A percentile compares a stretch with the other conserved stretches of the same genome.
Evolutionary conservation across 305 asterid species (phyloP).

Genomic region (Salvia sclarea): DNA sequence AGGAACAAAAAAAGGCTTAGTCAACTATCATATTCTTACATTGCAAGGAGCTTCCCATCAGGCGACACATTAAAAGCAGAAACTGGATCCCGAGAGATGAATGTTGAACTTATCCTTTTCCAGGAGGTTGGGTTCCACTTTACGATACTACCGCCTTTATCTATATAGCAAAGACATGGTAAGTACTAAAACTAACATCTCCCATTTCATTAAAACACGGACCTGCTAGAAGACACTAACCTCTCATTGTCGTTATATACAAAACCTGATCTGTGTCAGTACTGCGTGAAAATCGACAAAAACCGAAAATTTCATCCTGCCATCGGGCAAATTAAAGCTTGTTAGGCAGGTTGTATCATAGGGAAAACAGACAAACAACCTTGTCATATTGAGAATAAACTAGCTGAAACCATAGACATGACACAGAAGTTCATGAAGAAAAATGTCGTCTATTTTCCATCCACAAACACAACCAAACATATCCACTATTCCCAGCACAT

Average conservation of each 20-base stretch:
- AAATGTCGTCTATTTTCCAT: not conserved
- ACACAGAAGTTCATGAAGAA: not conserved
- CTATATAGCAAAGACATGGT: constrained; percentile 37
- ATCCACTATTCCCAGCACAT: not conserved
- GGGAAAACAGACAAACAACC: constrained; percentile 23
- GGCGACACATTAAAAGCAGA: constrained; percentile 82
- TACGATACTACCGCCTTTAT: constrained; percentile 62
- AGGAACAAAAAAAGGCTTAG: constrained; percentile 11
- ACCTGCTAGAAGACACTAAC: constrained; percentile 44
- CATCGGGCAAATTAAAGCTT: constrained; percentile 15
- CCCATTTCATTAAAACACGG: constrained; percentile 8
- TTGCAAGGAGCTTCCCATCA: constrained; percentile 81
- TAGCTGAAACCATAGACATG: not conserved
- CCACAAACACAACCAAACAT: not conserved
- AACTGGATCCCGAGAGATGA: constrained; percentile 59
- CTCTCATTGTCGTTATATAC: constrained; percentile 60
- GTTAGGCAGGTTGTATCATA: not conserved
- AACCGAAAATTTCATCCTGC: constrained; percentile 70
- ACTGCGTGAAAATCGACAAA: constrained; percentile 66
- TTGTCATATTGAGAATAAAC: constrained; percentile 7
- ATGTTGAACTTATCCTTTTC: constrained; percentile 68
- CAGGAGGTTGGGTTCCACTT: constrained; percentile 74
- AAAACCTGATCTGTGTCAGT: constrained; percentile 59
- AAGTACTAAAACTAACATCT: constrained; percentile 23
- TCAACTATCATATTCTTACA: constrained; percentile 50